These are phyloP conservation scores for Kazachstania bromeliacearum DNA, from an alignment of 805 yeast genomes.

Conservation along the genomic window DNA sequence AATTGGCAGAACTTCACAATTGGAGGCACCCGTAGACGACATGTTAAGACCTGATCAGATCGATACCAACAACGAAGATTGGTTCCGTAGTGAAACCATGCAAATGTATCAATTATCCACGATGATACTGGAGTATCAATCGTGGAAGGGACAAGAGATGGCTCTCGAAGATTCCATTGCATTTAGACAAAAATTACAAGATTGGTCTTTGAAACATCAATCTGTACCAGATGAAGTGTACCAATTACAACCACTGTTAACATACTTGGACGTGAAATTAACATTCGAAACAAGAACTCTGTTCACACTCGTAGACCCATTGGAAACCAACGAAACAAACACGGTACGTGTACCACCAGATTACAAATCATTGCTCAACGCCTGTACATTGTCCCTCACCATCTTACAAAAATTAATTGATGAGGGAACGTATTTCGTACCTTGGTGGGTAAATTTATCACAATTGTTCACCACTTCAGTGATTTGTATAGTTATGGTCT, in stretches of 20 bases:
- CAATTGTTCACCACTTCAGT: slow-evolving; percentile 39
- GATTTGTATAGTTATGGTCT: slow-evolving; percentile 34
- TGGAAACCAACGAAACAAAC: background rate
- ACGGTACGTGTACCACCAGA: slow-evolving; percentile 7
- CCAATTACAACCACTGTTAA: slow-evolving; percentile 14
- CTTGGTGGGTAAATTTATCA: slow-evolving; percentile 45
- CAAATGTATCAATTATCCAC: slow-evolving; percentile 16
- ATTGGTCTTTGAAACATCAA: slow-evolving; percentile 8
- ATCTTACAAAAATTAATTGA: slow-evolving; percentile 27
- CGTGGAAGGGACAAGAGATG: slow-evolving; percentile 17
- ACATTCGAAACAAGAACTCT: slow-evolving; percentile 17
- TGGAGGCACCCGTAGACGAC: slow-evolving; percentile 16
- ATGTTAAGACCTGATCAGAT: slow-evolving; percentile 13
- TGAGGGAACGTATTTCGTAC: slow-evolving; percentile 29
- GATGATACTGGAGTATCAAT: slow-evolving; percentile 14
- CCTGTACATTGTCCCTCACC: slow-evolving; percentile 16
- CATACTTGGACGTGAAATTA: slow-evolving; percentile 17
- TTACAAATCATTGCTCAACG: slow-evolving; percentile 5
- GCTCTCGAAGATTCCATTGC: slow-evolving; percentile 9
- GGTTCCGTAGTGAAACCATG: slow-evolving; percentile 17
- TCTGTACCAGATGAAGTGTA: background rate
- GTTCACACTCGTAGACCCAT: slow-evolving; percentile 14
- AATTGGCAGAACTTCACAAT: slow-evolving; percentile 37
- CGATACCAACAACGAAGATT: slow-evolving; percentile 1
- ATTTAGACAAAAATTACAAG: slow-evolving; percentile 9